These are phyloP conservation scores for Emergomyces orientalis DNA, from an alignment of 2,329 filamentous ascomycete genomes.

Conservation along the genomic window DNA sequence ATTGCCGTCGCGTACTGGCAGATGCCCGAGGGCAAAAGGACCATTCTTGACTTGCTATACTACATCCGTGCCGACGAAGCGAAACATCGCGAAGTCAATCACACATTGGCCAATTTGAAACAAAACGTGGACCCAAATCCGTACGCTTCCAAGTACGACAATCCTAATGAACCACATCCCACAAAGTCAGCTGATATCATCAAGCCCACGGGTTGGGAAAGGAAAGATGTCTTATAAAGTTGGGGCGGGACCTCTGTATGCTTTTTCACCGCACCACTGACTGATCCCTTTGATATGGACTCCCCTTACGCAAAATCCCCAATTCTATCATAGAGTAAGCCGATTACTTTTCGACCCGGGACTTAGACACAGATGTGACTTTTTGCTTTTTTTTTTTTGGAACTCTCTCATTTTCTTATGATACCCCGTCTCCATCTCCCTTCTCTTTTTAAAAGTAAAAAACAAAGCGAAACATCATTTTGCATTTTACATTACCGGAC, in stretches of 20 bases:
- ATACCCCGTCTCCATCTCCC: slow-evolving; percentile 1
- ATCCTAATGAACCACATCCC: slow-evolving; percentile 56
- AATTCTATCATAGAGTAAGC: too few species aligned
- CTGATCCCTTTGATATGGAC: background rate
- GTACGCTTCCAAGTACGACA: slow-evolving; percentile 74
- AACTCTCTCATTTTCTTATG: too few species aligned
- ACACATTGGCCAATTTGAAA: slow-evolving; percentile 81
- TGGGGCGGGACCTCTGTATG: background rate
- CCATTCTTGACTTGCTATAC: slow-evolving; percentile 76
- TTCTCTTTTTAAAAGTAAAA: background rate
- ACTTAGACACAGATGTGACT: too few species aligned
- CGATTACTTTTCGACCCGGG: too few species aligned
- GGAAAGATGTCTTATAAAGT: slow-evolving; percentile 60
- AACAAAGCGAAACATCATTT: background rate
- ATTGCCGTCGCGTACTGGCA: slow-evolving; percentile 90
- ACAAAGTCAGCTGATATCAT: slow-evolving; percentile 57
- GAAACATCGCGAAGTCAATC: slow-evolving; percentile 88
- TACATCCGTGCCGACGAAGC: slow-evolving; percentile 89
- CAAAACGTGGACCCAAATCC: slow-evolving; percentile 85
- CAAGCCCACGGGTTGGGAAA: slow-evolving; percentile 68
- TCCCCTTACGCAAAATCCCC: too few species aligned
- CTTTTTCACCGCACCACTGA: background rate
- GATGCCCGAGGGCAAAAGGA: slow-evolving; percentile 74
- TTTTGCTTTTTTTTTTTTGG: background rate
- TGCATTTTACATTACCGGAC: background rate